phyloP scores from a whole-genome alignment of 345 rosid species.

The Iberis pinnata region DNA sequence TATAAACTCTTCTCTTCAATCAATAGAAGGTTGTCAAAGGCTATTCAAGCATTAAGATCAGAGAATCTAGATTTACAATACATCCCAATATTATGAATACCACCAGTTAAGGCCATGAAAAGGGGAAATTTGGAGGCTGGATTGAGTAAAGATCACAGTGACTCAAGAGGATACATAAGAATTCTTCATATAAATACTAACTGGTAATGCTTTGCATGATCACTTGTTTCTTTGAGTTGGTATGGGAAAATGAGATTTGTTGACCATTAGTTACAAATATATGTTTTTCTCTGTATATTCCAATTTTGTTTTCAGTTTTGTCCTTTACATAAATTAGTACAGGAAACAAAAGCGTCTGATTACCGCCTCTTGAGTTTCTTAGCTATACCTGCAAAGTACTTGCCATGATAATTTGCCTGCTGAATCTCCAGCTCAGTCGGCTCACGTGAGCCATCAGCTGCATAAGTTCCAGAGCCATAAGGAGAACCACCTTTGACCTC shows the following conservation, averaged over 20 bases:
- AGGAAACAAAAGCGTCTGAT: background rate
- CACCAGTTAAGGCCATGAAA: no score
- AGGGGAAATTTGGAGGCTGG: no score
- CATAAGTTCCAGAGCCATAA: conserved; percentile 90
- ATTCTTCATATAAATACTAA: no score
- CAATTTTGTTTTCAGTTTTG: conserved; percentile 8
- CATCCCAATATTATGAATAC: no score
- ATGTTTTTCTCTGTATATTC: conserved; percentile 7
- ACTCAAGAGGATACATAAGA: no score
- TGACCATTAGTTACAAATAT: background rate
- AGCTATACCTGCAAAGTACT: conserved; percentile 69
- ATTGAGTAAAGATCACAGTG: no score
- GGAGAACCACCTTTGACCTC: conserved; percentile 90
- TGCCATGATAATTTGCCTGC: conserved; percentile 82
- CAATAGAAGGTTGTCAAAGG: no score
- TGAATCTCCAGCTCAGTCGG: conserved; percentile 75
- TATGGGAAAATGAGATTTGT: conserved; percentile 19
- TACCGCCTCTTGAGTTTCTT: conserved; percentile 47
- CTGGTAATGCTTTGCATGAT: no score
- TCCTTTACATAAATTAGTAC: conserved; percentile 3
- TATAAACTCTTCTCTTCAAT: no score
- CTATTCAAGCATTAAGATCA: no score
- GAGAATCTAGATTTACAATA: no score
- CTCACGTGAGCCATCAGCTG: conserved; percentile 73
- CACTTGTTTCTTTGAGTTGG: no score